Percentiles rank a stretch among this genome's conserved stretches.
These are phyloP conservation scores for Paramyrothecium sp. DNA, from an alignment of 2,329 filamentous ascomycete species.

Conservation along the genomic window DNA sequence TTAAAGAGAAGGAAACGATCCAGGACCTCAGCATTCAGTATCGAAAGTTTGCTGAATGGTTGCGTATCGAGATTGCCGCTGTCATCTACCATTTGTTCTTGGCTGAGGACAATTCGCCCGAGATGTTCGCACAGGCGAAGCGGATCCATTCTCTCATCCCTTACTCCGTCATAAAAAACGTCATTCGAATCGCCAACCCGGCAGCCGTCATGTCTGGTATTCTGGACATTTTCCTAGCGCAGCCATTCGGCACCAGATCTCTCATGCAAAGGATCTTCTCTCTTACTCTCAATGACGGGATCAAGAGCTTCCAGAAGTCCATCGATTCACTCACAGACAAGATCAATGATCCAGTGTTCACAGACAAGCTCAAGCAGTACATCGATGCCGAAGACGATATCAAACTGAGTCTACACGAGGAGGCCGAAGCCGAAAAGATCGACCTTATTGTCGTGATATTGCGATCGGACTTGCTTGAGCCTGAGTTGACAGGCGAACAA, in stretches of 20 bases:
- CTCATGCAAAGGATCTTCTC: slow-evolving; percentile 94
- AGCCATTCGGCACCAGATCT: slow-evolving; percentile 87
- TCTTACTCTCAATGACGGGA: slow-evolving; percentile 86
- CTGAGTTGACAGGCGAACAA: slow-evolving; percentile 70
- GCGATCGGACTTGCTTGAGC: slow-evolving; percentile 72
- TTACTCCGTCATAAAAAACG: slow-evolving; percentile 91
- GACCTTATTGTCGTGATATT: slow-evolving; percentile 86
- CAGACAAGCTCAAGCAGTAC: slow-evolving; percentile 79
- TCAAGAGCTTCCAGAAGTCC: slow-evolving; percentile 79
- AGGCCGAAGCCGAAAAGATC: slow-evolving; percentile 71
- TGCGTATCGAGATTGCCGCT: slow-evolving; percentile 93
- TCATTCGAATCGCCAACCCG: slow-evolving; percentile 93
- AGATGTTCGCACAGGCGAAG: slow-evolving; percentile 91
- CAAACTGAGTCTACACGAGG: slow-evolving; percentile 71
- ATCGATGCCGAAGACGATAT: slow-evolving; percentile 71
- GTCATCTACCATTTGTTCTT: slow-evolving; percentile 97
- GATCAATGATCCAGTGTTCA: slow-evolving; percentile 78
- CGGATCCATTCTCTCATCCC: slow-evolving; percentile 93
- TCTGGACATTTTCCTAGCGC: slow-evolving; percentile 91
- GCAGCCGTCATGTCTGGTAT: slow-evolving; percentile 96
- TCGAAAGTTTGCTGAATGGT: slow-evolving; percentile 97
- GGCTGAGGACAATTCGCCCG: slow-evolving; percentile 96
- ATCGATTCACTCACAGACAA: slow-evolving; percentile 77
- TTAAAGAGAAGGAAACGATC: slow-evolving; percentile 85
- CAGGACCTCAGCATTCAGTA: slow-evolving; percentile 90